Base-by-base conservation (phyloP, 345 rosid genomes). In the Lepidium sativum region DNA sequence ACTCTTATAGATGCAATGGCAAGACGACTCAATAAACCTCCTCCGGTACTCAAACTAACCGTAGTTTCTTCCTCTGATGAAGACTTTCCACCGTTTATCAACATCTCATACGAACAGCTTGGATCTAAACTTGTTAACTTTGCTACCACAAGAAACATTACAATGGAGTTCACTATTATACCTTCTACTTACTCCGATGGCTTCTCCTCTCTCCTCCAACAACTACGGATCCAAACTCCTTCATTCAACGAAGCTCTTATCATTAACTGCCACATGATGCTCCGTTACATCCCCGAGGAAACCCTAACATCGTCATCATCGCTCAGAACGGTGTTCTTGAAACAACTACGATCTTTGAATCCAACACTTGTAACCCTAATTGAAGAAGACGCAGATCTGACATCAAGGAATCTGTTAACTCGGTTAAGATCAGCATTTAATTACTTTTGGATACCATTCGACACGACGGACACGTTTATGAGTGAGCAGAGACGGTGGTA, bases 401-500 rank as follows among this genome's bases (percentile, higher is more conserved):
- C 91, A 13, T 80, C 94, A 1, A 84, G 61, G 21, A 71, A 75
- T 23, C 58, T 92, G 82, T 69, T 61, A 76, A 55, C 75, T 76
- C 54, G 73, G 50, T 13, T 69, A 29, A 60, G 47, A 12, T 60
- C 73, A 4, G 73, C 73, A 62, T 82, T 89, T 6, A 87, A 84
- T 50, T 89, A 87, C 72, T 72, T 87, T 12, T 92, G 97, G 98
- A 92, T 92, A n/a, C 94, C 95, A 3, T 92, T 82, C 32, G 98
- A 92, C 3, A 80, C 94, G 0, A 83, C 84, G 21, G 97, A 87
- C 27, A 86, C 97, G 25, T 87, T 89, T 76, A 77, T 87, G 37
- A 83, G 87, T 45, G 83, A 79, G 77, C 87, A 92, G 65, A 80
- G 94, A 67, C 75, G 79, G 69, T 84, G 91, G 96, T 92, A 86